Evolutionary conservation across 2,329 filamentous ascomycete species (phyloP), one percentile per base, ranked within the genome.

Genomic region (Ophiosphaerella korrae): DNA sequence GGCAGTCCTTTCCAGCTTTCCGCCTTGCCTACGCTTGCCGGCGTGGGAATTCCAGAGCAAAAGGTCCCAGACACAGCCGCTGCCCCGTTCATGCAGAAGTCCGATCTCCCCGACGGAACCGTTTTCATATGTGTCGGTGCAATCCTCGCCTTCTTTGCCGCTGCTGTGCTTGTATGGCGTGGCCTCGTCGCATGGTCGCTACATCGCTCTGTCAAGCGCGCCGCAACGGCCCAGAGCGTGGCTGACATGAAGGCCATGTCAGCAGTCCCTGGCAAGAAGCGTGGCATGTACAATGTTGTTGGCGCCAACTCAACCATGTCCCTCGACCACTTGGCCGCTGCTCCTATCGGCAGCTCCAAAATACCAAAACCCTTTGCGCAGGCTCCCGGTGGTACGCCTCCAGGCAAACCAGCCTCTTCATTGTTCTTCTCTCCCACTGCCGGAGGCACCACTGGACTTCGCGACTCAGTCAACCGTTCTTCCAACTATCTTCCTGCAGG

Each of bases 341-440:
- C 70, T 14, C 71, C 71, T 12, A 65, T 69, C 16, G 68, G 68
- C n/a, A 65, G 57, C 24, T 67, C 70, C 23, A 67, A 57, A 42
- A 59, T 66, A 3, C 39, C 62, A 24, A 70, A 69, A 42, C 62
- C 67, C n/a, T 70, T 69, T 26, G 61, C 69, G 11, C 65, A 65
- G 21, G 39, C 46, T 11, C 52, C 61, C 16, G 55, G 53, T 18
- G 64, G 58, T 38, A 63, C 63, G 21, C 58, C 68, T 42, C 64
- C 69, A 6, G 40, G 45, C 63, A 68, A 58, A 50, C 56, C 53
- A 23, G 60, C 61, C 32, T 67, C 63, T 39, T 90, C 88, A 55
- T 81, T 97, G 13, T 99, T 99, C 83, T 99, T 96, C 79, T 96
- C 92, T 7, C 94, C 94, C 0, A 97, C 94, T 0, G 92, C 92